phyloP scores from a whole-genome alignment of 768 basidiomycete species.

The Mycena sanguinolenta region DNA sequence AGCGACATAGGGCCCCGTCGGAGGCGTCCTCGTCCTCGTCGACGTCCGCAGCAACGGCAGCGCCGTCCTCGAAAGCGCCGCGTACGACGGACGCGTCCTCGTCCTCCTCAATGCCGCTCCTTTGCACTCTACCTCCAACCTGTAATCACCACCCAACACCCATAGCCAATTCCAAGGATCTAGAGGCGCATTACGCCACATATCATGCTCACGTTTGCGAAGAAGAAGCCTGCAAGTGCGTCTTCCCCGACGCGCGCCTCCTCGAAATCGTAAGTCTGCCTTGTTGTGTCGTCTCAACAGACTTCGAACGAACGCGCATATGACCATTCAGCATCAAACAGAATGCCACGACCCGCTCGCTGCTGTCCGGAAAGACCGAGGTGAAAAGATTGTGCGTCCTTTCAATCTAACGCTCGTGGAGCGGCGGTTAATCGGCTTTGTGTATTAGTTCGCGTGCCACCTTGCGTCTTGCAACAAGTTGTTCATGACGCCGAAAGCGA shows the following conservation, averaged over 20 bases:
- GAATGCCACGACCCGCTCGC: constrained; percentile 92
- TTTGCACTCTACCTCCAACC: constrained; percentile 87
- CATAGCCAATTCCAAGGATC: constrained; percentile 74
- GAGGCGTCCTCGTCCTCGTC: constrained; percentile 52
- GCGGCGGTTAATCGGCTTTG: constrained; percentile 28
- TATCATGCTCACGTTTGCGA: constrained; percentile 90
- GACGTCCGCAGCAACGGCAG: constrained; percentile 34
- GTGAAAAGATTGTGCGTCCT: constrained; percentile 84
- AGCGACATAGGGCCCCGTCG: constrained; percentile 55
- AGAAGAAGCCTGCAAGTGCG: constrained; percentile 74
- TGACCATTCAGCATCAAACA: constrained; percentile 76
- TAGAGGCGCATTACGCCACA: constrained; percentile 86
- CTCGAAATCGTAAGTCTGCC: constrained; percentile 79
- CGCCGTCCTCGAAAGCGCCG: constrained; percentile 49
- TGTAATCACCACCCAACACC: constrained; percentile 77
- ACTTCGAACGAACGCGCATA: constrained; percentile 9
- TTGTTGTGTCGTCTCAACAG: constrained; percentile 4
- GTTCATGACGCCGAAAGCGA: constrained; percentile 80
- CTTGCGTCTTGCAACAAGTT: constrained; percentile 67
- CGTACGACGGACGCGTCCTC: constrained; percentile 41
- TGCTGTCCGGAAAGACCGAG: constrained; percentile 80
- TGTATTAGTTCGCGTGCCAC: constrained; percentile 81
- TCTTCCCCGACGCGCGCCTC: constrained; percentile 87
- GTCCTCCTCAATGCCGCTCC: constrained; percentile 60
- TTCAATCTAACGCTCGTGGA: constrained; percentile 16